Base-by-base conservation (phyloP, 352 stramenopile genomes). In the Phytophthora sansomeana region DNA sequence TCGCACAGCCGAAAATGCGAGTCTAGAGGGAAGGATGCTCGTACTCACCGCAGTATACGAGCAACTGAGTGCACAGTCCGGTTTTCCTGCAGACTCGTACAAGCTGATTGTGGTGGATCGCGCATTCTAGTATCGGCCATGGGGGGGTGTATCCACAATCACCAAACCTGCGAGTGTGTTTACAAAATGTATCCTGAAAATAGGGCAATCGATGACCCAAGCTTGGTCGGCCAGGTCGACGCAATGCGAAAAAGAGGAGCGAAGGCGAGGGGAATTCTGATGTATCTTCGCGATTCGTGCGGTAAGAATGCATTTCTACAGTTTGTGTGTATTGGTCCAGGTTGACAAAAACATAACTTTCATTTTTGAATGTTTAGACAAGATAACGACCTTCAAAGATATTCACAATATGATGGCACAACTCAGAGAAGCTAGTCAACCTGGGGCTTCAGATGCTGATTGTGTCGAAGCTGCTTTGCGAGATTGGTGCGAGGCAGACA, bases 121-220 rank as follows among this genome's bases (percentile, higher is more conserved):
- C n/a, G n/a, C n/a, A n/a, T n/a, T n/a, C n/a, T n/a, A n/a, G n/a
- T n/a, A n/a, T n/a, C n/a, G n/a, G n/a, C n/a, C n/a, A n/a, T n/a
- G n/a, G n/a, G n/a, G n/a, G n/a, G n/a, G n/a, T n/a, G n/a, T n/a
- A n/a, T n/a, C n/a, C n/a, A n/a, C n/a, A n/a, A n/a, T n/a, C n/a
- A n/a, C n/a, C n/a, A n/a, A n/a, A n/a, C n/a, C n/a, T n/a, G n/a
- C n/a, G n/a, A n/a, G n/a, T n/a, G n/a, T n/a, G n/a, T n/a, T n/a
- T n/a, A n/a, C n/a, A n/a, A n/a, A n/a, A n/a, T n/a, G n/a, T 58
- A 58, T 36, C 33, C 17, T 3, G 33, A 58, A 36, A 58, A 55
- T 48, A 33, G 50, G 11, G n/a, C n/a, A 14, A 36, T 58, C n/a
- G 17, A 33, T 19, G 50, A 58, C 11, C 33, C 7, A 3, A 19